Conservation (phyloP, 768 basidiomycete species). For the Leucosporidium yakuticum region DNA sequence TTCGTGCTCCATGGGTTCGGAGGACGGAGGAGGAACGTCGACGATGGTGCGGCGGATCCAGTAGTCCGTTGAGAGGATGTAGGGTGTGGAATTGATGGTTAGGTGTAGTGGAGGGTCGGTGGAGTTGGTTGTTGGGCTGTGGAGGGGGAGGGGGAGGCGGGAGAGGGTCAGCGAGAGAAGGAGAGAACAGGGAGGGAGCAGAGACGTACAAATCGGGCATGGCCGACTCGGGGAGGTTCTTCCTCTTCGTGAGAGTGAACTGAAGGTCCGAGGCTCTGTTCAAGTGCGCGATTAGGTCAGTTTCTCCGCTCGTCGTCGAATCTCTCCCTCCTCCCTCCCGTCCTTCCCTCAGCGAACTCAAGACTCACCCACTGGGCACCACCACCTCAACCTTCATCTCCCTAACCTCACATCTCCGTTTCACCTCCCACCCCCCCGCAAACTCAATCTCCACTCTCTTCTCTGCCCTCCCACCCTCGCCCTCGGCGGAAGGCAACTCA, state of each 20-base stretch:
- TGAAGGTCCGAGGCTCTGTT: background rate
- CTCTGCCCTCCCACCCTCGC: too few species aligned
- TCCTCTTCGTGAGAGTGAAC: background rate
- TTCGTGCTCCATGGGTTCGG: too few species aligned
- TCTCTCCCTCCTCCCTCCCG: background rate
- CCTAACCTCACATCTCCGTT: background rate
- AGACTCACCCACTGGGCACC: conserved; percentile 18
- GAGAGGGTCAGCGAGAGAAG: background rate
- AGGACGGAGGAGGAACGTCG: too few species aligned
- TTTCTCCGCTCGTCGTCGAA: too few species aligned
- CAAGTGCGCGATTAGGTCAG: too few species aligned
- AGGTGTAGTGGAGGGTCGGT: background rate
- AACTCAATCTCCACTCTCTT: background rate
- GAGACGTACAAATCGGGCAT: background rate
- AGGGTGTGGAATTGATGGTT: background rate
- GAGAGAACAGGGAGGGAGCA: too few species aligned
- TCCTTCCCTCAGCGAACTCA: too few species aligned
- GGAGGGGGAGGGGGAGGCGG: background rate
- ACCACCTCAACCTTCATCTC: conserved; percentile 13
- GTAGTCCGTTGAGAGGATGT: conserved; percentile 19
- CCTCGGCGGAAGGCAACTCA: background rate
- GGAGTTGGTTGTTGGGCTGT: background rate
- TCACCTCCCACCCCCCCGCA: background rate
- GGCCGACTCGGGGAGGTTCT: background rate
- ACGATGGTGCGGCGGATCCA: conserved; percentile 17